phyloP scores from a whole-genome alignment of 495 filamentous ascomycete species.

The Venustampulla echinocandica region DNA sequence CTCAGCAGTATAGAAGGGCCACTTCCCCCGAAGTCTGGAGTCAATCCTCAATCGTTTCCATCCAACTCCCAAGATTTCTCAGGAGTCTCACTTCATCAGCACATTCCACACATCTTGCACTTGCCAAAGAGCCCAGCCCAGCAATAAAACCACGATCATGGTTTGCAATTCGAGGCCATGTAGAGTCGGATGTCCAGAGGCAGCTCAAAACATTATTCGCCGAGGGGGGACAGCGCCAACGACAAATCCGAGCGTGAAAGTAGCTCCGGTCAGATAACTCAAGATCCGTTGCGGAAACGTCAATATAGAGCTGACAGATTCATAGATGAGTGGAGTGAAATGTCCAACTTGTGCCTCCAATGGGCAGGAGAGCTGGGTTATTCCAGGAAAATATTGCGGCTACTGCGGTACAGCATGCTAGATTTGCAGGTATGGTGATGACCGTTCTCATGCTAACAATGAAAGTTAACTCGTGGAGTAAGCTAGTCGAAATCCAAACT shows the following conservation, averaged over 20 bases:
- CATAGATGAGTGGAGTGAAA: conserved; percentile 23
- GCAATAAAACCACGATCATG: too few relatives aligned
- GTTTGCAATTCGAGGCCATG: background rate
- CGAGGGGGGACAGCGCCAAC: background rate
- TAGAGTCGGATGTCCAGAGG: background rate
- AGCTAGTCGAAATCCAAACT: too few relatives aligned
- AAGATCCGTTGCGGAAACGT: background rate
- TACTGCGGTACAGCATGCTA: conserved; percentile 34
- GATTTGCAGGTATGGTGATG: background rate
- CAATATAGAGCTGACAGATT: conserved; percentile 3
- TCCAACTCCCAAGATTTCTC: background rate
- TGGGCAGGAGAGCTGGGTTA: conserved; percentile 42
- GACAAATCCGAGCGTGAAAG: conserved; percentile 8
- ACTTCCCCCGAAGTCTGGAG: too few relatives aligned
- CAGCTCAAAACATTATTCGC: background rate
- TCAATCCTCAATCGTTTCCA: too few relatives aligned
- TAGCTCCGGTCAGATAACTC: conserved; percentile 7
- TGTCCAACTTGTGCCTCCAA: conserved; percentile 32
- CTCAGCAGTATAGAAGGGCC: too few relatives aligned
- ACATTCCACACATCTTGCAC: too few relatives aligned
- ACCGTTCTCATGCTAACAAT: too few relatives aligned
- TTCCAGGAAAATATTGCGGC: conserved; percentile 36
- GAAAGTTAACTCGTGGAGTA: too few relatives aligned
- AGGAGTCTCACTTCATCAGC: background rate
- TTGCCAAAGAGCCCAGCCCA: too few relatives aligned